Evolutionary conservation across 176 grass and related monocot genomes (phyloP).

Genomic region (Alloteropsis semialata): DNA sequence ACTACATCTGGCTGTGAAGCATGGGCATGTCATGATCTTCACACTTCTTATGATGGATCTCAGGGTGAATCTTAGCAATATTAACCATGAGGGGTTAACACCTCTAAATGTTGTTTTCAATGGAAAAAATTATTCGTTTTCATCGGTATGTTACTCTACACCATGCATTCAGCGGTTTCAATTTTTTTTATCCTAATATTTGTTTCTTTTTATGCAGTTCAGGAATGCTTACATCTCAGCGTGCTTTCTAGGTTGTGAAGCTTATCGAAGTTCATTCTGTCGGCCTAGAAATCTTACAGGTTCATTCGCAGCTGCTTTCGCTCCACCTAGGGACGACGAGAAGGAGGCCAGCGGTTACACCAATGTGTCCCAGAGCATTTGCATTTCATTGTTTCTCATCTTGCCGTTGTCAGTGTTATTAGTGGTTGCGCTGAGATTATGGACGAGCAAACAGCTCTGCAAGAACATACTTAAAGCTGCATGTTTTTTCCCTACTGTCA

Average conservation of each 20-base stretch:
- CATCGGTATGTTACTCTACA: neutral
- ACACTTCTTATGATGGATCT: constrained; percentile 21
- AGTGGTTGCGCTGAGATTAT: too few relatives aligned
- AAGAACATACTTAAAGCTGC: too few relatives aligned
- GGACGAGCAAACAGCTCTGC: too few relatives aligned
- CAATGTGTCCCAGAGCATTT: neutral
- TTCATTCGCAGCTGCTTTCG: too few relatives aligned
- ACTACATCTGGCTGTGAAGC: constrained; percentile 22
- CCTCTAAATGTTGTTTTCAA: constrained; percentile 38
- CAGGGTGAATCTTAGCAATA: neutral
- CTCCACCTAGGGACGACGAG: neutral
- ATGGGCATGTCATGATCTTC: neutral
- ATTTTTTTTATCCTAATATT: neutral
- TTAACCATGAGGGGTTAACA: constrained; percentile 30
- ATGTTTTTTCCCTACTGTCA: too few relatives aligned
- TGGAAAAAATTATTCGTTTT: neutral
- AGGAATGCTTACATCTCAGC: neutral
- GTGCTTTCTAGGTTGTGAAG: neutral
- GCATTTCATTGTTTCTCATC: neutral
- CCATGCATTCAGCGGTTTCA: neutral
- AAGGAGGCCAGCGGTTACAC: neutral
- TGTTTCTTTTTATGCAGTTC: neutral
- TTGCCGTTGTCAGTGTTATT: too few relatives aligned
- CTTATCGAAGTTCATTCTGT: neutral
- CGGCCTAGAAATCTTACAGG: neutral